A percentile compares a stretch with the other conserved stretches of the same genome.
phyloP scores from a whole-genome alignment of 1,139 yeast genomes.

The Yamadazyma siamensis region DNA sequence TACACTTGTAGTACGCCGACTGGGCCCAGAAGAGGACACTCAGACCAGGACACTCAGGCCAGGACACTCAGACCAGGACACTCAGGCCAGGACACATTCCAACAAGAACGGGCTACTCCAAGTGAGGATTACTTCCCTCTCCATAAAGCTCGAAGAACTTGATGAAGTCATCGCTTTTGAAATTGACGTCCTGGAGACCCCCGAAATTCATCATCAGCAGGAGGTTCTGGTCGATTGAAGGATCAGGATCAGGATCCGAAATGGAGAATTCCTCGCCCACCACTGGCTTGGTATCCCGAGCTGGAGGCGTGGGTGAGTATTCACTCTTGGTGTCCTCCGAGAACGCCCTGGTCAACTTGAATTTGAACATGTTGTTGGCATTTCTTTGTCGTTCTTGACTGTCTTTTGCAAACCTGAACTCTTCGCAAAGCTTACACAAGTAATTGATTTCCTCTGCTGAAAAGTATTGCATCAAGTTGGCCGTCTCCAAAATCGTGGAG shows the following conservation, averaged over 20 bases:
- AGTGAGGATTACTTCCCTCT: constrained; percentile 18
- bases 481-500: constrained; percentile 33
- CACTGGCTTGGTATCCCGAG: constrained; percentile 1
- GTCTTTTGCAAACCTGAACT: constrained; percentile 39
- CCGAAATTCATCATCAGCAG: constrained; percentile 2
- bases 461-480: constrained; percentile 41
- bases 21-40: no score
- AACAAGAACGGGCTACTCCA: constrained; percentile 8
- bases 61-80: no score
- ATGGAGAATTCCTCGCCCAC: constrained; percentile 1
- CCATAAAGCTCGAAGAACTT: constrained; percentile 39
- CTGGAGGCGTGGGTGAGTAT: not conserved
- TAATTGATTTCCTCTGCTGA: constrained; percentile 34
- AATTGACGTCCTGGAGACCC: constrained; percentile 3
- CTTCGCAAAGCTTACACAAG: constrained; percentile 38
- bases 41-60: no score
- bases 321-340: not conserved
- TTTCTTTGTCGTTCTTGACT: constrained; percentile 22
- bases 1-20: no score
- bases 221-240: constrained; percentile 1
- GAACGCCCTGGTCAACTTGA: constrained; percentile 2
- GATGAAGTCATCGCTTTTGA: constrained; percentile 35
- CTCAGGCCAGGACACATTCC: no score
- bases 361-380: constrained; percentile 7
- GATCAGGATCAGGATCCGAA: no score